Evolutionary conservation across 169 alveolate genomes (phyloP).

Genomic region (Cryptosporidium canis): DNA sequence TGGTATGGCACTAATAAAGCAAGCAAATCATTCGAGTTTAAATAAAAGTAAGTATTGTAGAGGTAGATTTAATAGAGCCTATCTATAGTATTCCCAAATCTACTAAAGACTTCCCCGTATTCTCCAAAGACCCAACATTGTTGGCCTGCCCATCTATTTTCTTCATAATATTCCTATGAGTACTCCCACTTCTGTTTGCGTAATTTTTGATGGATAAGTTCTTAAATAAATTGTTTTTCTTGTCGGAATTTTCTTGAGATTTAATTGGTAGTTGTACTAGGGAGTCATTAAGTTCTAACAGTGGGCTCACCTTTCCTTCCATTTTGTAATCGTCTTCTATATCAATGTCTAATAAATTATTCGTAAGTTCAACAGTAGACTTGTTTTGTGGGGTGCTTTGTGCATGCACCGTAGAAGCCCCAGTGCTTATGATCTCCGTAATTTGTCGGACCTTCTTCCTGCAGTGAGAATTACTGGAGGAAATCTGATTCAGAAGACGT

Average conservation of each 20-base stretch:
- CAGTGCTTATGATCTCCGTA: not conserved
- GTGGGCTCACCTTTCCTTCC: not conserved
- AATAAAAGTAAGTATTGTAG: too few relatives aligned
- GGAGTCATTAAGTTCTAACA: not conserved
- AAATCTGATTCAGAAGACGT: not conserved
- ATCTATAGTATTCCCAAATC: conserved; percentile 3
- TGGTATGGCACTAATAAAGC: too few relatives aligned
- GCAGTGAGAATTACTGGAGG: not conserved
- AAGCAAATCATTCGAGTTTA: too few relatives aligned
- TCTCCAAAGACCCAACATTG: not conserved
- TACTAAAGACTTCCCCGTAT: not conserved
- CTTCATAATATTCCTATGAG: not conserved
- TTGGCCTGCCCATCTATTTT: not conserved
- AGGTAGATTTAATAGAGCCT: too few relatives aligned
- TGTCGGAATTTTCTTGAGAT: not conserved
- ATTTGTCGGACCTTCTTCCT: conserved; percentile 32
- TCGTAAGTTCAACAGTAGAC: not conserved
- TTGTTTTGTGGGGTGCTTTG: not conserved
- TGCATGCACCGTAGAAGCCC: not conserved
- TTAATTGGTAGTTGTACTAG: not conserved
- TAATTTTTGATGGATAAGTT: conserved; percentile 16
- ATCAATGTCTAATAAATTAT: not conserved
- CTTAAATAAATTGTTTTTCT: conserved; percentile 31
- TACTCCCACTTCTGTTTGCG: not conserved
- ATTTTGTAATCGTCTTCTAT: not conserved